These are phyloP conservation scores for Diaporthe longicolla DNA, from an alignment of 2,329 filamentous ascomycete species.

Conservation along the genomic window DNA sequence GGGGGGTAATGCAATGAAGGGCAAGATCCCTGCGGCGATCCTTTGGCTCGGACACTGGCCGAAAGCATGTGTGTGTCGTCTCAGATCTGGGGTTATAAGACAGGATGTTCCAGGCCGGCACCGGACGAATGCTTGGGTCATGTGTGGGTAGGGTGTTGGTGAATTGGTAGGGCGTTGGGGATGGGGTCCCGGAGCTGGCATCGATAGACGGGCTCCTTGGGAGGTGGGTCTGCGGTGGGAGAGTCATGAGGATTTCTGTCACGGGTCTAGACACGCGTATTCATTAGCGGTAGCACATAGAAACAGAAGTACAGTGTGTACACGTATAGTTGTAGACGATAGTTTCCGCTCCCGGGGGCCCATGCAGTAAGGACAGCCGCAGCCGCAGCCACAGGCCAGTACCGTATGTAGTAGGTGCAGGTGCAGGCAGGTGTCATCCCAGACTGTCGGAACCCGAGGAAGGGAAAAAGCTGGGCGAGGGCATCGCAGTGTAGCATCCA, in stretches of 20 bases:
- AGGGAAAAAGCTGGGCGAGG: not conserved
- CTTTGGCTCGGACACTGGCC: conserved; percentile 25
- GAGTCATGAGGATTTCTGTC: conserved; percentile 1
- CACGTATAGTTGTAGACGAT: not conserved
- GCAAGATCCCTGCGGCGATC: conserved; percentile 31
- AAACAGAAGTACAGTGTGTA: not conserved
- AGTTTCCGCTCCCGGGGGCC: conserved; percentile 6
- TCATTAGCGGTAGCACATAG: not conserved
- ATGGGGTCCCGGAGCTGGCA: not conserved
- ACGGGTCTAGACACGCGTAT: not conserved
- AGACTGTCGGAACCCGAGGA: conserved; percentile 20
- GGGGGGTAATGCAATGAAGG: not conserved
- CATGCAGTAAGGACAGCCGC: not conserved
- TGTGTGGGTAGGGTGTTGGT: not conserved
- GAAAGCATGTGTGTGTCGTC: conserved; percentile 14
- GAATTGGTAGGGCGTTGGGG: not conserved
- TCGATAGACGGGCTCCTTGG: not conserved
- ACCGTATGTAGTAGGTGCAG: not conserved
- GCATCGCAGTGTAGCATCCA: not conserved
- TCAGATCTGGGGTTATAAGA: conserved; percentile 24
- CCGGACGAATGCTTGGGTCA: not conserved
- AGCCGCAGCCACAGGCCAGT: not conserved
- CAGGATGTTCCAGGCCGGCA: conserved; percentile 21
- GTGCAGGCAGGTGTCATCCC: conserved; percentile 31
- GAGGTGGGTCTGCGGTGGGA: not conserved